phyloP scores from a whole-genome alignment of 306 rosid species.

The Pyrus communis region DNA sequence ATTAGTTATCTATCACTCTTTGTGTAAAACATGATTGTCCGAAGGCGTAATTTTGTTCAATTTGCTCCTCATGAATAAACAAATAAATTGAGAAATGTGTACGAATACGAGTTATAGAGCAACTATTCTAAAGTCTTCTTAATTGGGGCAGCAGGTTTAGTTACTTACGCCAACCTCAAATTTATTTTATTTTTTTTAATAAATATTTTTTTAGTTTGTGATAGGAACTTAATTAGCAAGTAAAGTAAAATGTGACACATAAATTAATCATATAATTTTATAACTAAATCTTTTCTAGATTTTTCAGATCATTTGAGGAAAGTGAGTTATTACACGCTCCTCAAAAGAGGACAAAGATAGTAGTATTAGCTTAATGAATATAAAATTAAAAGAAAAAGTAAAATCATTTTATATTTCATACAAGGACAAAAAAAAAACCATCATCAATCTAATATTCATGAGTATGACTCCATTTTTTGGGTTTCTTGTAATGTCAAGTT shows the following conservation, averaged over 20 bases:
- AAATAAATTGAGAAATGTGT: background rate
- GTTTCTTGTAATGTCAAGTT: slow-evolving; percentile 13
- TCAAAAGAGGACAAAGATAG: slow-evolving; percentile 39
- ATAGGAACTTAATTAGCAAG: background rate
- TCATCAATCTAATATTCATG: background rate
- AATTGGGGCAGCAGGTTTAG: no score
- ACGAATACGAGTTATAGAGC: background rate
- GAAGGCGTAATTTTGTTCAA: background rate
- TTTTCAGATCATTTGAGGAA: slow-evolving; percentile 41
- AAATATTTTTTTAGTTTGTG: background rate
- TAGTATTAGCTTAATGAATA: slow-evolving; percentile 11
- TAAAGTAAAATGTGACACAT: slow-evolving; percentile 16
- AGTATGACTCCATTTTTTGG: background rate
- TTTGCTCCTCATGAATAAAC: background rate
- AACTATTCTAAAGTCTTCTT: background rate
- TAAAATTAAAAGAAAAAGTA: background rate
- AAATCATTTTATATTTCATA: background rate
- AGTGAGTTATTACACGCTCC: slow-evolving; percentile 36
- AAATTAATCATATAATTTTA: background rate
- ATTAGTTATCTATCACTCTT: background rate
- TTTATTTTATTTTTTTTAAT: no score
- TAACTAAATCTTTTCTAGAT: slow-evolving; percentile 55
- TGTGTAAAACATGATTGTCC: background rate
- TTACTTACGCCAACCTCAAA: background rate
- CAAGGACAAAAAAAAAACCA: background rate